Evolutionary conservation across 352 stramenopile genomes (phyloP), one percentile per base, ranked within the genome.

Genomic region (Phytophthora chlamydospora): DNA sequence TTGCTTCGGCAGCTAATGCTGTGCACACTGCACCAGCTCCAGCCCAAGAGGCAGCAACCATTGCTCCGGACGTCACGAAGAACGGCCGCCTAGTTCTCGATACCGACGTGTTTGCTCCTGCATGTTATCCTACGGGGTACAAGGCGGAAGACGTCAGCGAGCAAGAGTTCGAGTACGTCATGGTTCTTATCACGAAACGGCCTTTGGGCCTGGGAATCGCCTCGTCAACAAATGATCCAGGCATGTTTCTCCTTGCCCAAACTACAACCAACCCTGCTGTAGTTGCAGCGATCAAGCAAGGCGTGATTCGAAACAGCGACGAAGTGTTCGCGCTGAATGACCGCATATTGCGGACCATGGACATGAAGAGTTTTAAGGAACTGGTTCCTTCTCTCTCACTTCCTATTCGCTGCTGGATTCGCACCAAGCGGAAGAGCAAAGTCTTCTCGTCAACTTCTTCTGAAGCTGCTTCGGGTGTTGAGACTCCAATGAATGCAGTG

Each of bases 291-390:
- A 45, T 93, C 11, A n/a, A 62, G 11, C 62, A 55, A 47, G 85
- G 71, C 4, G 64, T 93, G 19, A 68, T 93, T 17, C 64, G 78
- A 17, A 68, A 88, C 27, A 73, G 78, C 0, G 85, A 92, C 36
- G 82, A 91, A 44, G 29, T 94, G 16, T 72, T 90, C 8, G 71
- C 80, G 6, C 64, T 92, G 24, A 93, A 93, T 42, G 64, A 88
- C 42, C 63, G 73, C 8, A 21, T 78, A 7, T 40, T 91, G 13
- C 59, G 74, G 3, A 70, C 78, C 24, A 42, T 61, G 1, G 43
- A 63, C 17, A 33, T 75, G 0, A 40, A 60, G 4, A 60, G 6
- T 14, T 71, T 73, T 13, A 61, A 88, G 31, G 48, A 78, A 12
- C 45, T 91, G 4, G 54, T 87, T 16, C 56, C 66, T 17, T 53